These are phyloP conservation scores for Punica granatum DNA, from an alignment of 345 rosid species.

Conservation along the genomic window DNA sequence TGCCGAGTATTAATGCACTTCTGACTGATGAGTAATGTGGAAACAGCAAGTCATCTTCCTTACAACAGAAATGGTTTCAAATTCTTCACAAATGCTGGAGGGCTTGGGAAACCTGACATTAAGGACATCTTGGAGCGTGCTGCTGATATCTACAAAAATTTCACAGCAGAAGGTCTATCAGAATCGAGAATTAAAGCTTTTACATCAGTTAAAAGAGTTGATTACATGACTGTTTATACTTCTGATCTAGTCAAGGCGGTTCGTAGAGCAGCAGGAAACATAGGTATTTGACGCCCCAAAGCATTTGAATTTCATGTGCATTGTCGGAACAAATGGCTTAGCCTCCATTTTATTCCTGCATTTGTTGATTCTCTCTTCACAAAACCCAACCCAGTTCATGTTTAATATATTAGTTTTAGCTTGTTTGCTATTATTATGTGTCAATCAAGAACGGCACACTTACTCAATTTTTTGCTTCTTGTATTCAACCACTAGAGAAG, in stretches of 20 bases:
- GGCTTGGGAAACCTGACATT: constrained; percentile 87
- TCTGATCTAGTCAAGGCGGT: constrained; percentile 85
- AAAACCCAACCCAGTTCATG: not conserved
- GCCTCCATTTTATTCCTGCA: not conserved
- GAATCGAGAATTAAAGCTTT: constrained; percentile 31
- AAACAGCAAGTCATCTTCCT: constrained; percentile 97
- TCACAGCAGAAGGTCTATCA: constrained; percentile 31
- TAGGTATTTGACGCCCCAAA: constrained; percentile 42
- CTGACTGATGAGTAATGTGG: constrained; percentile 15
- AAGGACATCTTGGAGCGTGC: constrained; percentile 83
- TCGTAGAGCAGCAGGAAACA: constrained; percentile 73
- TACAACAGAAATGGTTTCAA: constrained; percentile 96
- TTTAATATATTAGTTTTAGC: not conserved
- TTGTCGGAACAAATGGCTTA: too few species aligned
- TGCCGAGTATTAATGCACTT: constrained; percentile 1
- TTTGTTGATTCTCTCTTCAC: not conserved
- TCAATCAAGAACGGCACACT: not conserved
- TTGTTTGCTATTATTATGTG: not conserved
- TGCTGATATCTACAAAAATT: constrained; percentile 54
- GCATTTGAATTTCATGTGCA: too few species aligned
- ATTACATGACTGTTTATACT: constrained; percentile 81
- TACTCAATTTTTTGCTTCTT: constrained; percentile 18
- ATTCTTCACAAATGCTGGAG: constrained; percentile 90
- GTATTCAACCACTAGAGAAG: constrained; percentile 50
- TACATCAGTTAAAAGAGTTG: constrained; percentile 48